Base-by-base conservation (phyloP, 2,329 filamentous ascomycete genomes). In the Aureobasidium subglaciale region DNA sequence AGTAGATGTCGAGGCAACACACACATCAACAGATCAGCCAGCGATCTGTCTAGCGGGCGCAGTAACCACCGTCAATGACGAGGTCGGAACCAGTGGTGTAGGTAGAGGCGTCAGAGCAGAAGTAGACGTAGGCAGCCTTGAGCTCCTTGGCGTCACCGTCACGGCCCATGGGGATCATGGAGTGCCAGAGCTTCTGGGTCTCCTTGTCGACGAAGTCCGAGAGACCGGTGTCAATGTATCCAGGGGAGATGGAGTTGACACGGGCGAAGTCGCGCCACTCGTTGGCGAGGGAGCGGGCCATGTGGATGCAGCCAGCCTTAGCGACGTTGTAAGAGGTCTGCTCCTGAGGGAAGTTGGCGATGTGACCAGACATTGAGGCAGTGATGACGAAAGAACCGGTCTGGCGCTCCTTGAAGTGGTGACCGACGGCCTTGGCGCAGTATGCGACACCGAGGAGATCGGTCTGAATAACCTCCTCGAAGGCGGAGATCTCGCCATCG, bases 361-460 rank as follows among this genome's bases (percentile, higher is more conserved):
- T 83, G 73, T 83, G 82, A 62, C 87, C 88, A 48, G 86, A 89
- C 87, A 92, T 86, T 63, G 78, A 81, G n/a, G 83, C 77, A 35
- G 84, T 87, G 68, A 85, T 82, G 70, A 87, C 75, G 67, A 86
- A 79, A 59, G 77, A 81, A 48, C 84, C 84, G 10, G 75, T 83
- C 63, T 81, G 80, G 59, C 80, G 78, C 72, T 84, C 73, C 71
- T 83, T 83, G 78, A 85, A 86, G 72, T 93, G 86, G 55, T 85
- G 80, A 30, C 90, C 91, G n/a, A 89, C 88, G 18, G 89, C 89
- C 75, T 92, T 88, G 24, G 90, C 89, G 60, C 89, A 95, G 80
- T 91, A 83, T 73, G 90, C 88, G 25, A 80, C 84, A 11, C 90
- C 91, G n/a, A 84, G 93, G 63, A 95, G 78, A 71, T 96, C 95